These are phyloP conservation scores for Apophysomyces variabilis DNA, from an alignment of 371 early-diverging fungal species.

Conservation along the genomic window DNA sequence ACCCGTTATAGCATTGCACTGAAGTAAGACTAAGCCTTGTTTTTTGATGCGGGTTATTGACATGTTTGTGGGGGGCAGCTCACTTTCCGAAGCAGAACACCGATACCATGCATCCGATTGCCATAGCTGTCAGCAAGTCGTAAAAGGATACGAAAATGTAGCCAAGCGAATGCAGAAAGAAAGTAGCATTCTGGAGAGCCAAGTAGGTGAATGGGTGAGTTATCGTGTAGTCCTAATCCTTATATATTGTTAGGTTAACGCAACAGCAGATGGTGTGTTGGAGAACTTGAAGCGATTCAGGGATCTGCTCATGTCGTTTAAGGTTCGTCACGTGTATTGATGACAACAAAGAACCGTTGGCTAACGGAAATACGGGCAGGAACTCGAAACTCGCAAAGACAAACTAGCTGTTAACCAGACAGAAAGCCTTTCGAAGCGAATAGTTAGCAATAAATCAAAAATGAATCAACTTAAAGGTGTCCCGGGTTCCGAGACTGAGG, in stretches of 20 bases:
- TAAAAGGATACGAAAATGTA: constrained; percentile 63
- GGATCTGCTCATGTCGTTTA: constrained; percentile 68
- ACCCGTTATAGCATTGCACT: constrained; percentile 60
- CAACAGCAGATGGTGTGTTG: constrained; percentile 50
- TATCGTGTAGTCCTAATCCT: no score
- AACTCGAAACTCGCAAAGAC: constrained; percentile 35
- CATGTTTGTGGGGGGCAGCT: constrained; percentile 15
- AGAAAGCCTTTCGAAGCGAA: constrained; percentile 41
- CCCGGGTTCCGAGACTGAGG: constrained; percentile 23
- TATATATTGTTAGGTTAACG: constrained; percentile 10
- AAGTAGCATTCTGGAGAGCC: constrained; percentile 59
- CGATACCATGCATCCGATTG: constrained; percentile 69
- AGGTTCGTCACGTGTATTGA: constrained; percentile 45
- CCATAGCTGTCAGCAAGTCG: constrained; percentile 59
- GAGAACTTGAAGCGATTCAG: constrained; percentile 74
- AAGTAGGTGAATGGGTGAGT: constrained; percentile 30
- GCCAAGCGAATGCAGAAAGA: constrained; percentile 62
- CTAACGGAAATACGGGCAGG: background rate
- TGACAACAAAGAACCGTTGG: constrained; percentile 30
- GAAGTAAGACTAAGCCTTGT: constrained; percentile 38
- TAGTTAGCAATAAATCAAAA: constrained; percentile 36
- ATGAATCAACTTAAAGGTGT: constrained; percentile 28
- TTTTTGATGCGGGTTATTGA: background rate
- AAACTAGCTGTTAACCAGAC: constrained; percentile 23
- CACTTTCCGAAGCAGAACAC: constrained; percentile 36